These are phyloP conservation scores for Physaria fendleri DNA, from an alignment of 345 rosid genomes.

Conservation along the genomic window DNA sequence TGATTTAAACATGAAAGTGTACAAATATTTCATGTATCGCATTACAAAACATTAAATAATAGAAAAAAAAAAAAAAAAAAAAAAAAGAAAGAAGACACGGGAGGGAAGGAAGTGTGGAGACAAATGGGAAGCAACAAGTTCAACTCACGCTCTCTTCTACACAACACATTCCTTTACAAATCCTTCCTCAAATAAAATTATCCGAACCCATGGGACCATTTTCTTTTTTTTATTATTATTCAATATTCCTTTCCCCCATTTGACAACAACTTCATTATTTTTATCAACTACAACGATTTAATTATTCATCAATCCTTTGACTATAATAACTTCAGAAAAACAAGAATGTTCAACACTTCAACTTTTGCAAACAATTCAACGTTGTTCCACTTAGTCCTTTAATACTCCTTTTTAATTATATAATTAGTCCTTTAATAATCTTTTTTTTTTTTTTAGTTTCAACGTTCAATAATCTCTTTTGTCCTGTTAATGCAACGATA, in stretches of 20 bases:
- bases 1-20: too few species aligned
- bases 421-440: background rate
- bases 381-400: background rate
- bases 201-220: constrained; percentile 13
- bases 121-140: constrained; percentile 32
- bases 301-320: constrained; percentile 1
- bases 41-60: too few species aligned
- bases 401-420: background rate
- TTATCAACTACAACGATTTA: background rate
- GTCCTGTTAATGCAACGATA: background rate
- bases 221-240: background rate
- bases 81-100: constrained; percentile 22
- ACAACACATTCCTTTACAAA: constrained; percentile 36
- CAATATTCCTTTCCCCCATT: constrained; percentile 15
- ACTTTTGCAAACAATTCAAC: constrained; percentile 17
- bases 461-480: background rate
- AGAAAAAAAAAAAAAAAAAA: background rate
- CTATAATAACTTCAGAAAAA: background rate
- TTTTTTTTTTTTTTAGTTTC: too few species aligned
- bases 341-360: constrained; percentile 18
- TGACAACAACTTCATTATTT: constrained; percentile 13
- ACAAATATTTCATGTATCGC: too few species aligned
- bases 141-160: constrained; percentile 40
- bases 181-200: background rate
- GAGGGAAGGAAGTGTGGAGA: constrained; percentile 43